Evolutionary conservation across 345 rosid genomes (phyloP), one percentile per base, ranked within the genome.

Genomic region (Salix koriyanagi): DNA sequence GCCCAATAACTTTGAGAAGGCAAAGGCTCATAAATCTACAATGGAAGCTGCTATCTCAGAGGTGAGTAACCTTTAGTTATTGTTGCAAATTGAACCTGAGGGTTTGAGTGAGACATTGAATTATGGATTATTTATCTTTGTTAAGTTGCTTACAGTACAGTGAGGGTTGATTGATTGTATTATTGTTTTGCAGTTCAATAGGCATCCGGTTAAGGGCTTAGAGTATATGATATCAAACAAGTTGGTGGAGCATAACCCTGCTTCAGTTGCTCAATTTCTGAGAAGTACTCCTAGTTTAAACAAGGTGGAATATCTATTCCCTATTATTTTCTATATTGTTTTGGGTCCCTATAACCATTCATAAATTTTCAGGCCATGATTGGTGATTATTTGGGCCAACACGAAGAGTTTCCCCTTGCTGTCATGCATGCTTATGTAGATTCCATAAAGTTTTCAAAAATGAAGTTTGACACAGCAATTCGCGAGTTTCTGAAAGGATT

Each of bases 361-460:
- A 56, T 79, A 77, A 48, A 74, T 72, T 82, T 88, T 77, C 93
- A 96, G 99, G 97, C 89, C 56, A 89, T 91, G 96, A 87, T 92
- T 46, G 99, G 99, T 65, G 98, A 96, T 80, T 96, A 92, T 81
- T 80, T 96, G 83, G 99, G 99, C 79, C 99, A 93, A 77, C 96
- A 91, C n/a, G 97, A 93, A 83, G 97, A 93, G 83, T 96, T 93
- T 87, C 94, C 99, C 70, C 91, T 93, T 77, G 89, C 98, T 81
- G 99, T 96, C 79, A 96, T 96, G 99, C 99, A 96, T 79, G 93
- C 94, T 76, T 96, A 86, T 86, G 96, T 96, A 70, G 99, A 96
- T 83, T 91, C 94, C 58, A 89, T 96, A 88, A 86, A 87, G 67
- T 96, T 96, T 87, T 84, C 96, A 21, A 92, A 88, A 83, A 85